Evolutionary conservation across 2,329 filamentous ascomycete species (phyloP), one percentile per base, ranked within the genome.

Genomic region (Basipetospora chlamydospora): DNA sequence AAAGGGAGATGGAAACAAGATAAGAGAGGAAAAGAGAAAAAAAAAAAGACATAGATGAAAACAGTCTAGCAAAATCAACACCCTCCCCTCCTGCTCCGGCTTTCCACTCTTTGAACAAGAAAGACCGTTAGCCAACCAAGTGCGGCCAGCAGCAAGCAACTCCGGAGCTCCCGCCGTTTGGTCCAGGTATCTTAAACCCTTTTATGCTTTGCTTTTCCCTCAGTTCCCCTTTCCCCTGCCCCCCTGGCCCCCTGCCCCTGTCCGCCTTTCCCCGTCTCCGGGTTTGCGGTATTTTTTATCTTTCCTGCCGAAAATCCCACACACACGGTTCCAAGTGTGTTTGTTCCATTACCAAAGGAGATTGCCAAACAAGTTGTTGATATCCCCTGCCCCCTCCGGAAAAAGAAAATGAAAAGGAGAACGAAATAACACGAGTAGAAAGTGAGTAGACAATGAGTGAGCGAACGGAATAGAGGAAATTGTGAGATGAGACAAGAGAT

Each of bases 261-360:
- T 35, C 35, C 28, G 20, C 35, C 38, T 34, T 39, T 35, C 38
- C 35, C 35, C 38, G 36, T 34, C n/a, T n/a, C n/a, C 6, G 16
- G 16, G 6, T 29, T 29, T 29, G 28, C 16, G 16, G 12, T 6
- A 7, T 17, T 29, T 44, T 61, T 61, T 59, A 47, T 58, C 53
- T 59, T 58, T 56, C 57, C 57, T 51, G 51, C 57, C 54, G n/a
- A n/a, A 50, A 25, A n/a, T 23, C 28, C n/a, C n/a, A n/a, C n/a
- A n/a, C 26, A 28, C 28, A 25, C 17, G 28, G 22, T 38, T 28
- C 23, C 18, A n/a, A n/a, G n/a, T n/a, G n/a, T n/a, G n/a, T 31
- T 17, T 38, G 22, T 38, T 28, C 29, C 20, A 38, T 18, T 33
- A 34, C n/a, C 32, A 26, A 13, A n/a, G 32, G 22, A 41, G 50